Evolutionary conservation across 257 asterid species (phyloP), one percentile per base, ranked within the genome.

Genomic region (Craterostigma plantagineum): DNA sequence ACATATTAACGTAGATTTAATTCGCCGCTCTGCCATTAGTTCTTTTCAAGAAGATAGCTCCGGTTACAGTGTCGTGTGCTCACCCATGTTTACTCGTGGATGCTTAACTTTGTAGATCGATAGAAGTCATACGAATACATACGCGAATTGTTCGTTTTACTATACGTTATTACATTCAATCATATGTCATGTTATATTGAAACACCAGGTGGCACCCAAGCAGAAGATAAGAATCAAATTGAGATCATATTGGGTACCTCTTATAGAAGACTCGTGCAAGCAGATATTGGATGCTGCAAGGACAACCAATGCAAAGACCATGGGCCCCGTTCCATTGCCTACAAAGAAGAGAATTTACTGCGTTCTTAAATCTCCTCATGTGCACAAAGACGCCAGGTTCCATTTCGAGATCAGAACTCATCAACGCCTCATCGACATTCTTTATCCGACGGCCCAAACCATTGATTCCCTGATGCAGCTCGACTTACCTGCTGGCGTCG

Each of bases 261-360:
- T 82, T 56, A 79, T 87, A 16, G 96, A 85, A 49, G 96, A 85
- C 70, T 81, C 96, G 0, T 85, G 96, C 75, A 85, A 85, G 72
- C 92, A 82, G 81, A 87, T 87, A 50, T 49, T 87, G 81, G 95
- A 87, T 7, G 98, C 95, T 42, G 95, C 98, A 14, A 72, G 76
- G 53, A 79, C 72, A 1, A 63, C 93, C 10, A 79, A 82, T 18
- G 97, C 95, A 48, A 87, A 82, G 63, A 82, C 87, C 0, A 65
- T 87, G 85, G 98, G 98, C 13, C 98, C 93, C 0, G 95, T 87
- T 14, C 98, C 98, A 4, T 50, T 87, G 41, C 98, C 98, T 0
- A 82, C 98, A 23, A 87, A 79, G 71, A 87, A 67, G 61, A 59
- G 92, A 33, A 45, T 87, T 7, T 66, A 76, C 10, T 90, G 98